Evolutionary conservation across 2,329 filamentous ascomycete species (phyloP), one percentile per base, ranked within the genome.

Genomic region (Monilinia aucupariae): DNA sequence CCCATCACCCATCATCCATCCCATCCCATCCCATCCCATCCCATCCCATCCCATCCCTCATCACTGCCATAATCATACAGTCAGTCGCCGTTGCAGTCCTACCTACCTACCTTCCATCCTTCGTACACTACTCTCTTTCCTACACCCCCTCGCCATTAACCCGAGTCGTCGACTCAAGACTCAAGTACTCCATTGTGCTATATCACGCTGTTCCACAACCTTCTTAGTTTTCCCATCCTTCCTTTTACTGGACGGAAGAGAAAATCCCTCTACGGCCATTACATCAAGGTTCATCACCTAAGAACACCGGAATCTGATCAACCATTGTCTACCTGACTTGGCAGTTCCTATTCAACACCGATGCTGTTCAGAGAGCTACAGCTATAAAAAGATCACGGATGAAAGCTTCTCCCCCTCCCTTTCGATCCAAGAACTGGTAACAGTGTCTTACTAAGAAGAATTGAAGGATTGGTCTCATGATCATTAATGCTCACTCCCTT

Each of bases 381-480:
- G 20, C 27, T 9, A 34, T 9, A 45, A 22, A 47, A 17, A n/a
- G n/a, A 12, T 47, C 22, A n/a, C 39, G 13, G 39, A 55, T 13
- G 39, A 9, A 45, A 20, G 17, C 43, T 43, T n/a, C n/a, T n/a
- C n/a, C n/a, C 37, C 25, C 17, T n/a, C 25, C 39, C 39, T 30
- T 56, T 45, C 27, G 13, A n/a, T 17, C 27, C 8, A 34, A 56
- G 27, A 17, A 48, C 45, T 12, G n/a, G n/a, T 25, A 48, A 48
- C 22, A 13, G 17, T 56, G 53, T 55, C 53, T 55, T 55, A 12
- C 52, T 55, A 43, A 45, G 52, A 45, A n/a, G n/a, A n/a, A 45
- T 17, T 10, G 39, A 32, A 32, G 53, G 30, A 22, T 45, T 45
- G 15, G 39, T 45, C 13, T 55, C 27, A 45, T 32, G 53, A 45